Conservation (phyloP, 2,329 filamentous ascomycete species). For the Rhytidhysteron rufulum region DNA sequence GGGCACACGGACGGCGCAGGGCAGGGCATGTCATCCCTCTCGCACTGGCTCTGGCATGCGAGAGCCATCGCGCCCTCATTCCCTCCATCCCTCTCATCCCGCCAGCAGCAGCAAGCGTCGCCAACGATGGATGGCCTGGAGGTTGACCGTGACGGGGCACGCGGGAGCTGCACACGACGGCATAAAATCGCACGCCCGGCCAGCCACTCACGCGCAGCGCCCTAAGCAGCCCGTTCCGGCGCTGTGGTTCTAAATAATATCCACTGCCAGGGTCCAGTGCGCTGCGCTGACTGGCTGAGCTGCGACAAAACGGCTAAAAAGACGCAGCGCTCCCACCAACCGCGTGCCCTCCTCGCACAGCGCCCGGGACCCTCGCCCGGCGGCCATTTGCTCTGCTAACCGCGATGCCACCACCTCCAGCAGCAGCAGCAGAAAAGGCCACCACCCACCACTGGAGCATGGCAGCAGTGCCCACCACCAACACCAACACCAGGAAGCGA, state of each 20-base stretch:
- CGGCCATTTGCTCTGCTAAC: too few relatives aligned
- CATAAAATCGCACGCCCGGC: too few relatives aligned
- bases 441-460: too few relatives aligned
- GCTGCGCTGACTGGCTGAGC: neutral
- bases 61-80: too few relatives aligned
- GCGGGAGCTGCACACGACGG: neutral
- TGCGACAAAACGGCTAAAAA: neutral
- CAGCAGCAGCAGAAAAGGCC: too few relatives aligned
- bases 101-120: too few relatives aligned
- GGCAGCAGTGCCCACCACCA: too few relatives aligned
- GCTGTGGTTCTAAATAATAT: neutral
- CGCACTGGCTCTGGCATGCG: neutral
- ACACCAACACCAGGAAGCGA: too few relatives aligned
- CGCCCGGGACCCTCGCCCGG: too few relatives aligned
- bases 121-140: slow-evolving; percentile 1
- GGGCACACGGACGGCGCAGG: neutral
- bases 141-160: neutral
- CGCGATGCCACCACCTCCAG: too few relatives aligned
- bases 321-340: neutral
- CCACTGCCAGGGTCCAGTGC: neutral
- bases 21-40: neutral
- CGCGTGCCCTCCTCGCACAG: neutral
- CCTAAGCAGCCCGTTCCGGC: neutral
- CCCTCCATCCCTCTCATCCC: too few relatives aligned
- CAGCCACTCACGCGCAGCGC: neutral